Evolutionary conservation across 2,329 filamentous ascomycete genomes (phyloP).

Genomic region (Rhinocladiella mackenziei): DNA sequence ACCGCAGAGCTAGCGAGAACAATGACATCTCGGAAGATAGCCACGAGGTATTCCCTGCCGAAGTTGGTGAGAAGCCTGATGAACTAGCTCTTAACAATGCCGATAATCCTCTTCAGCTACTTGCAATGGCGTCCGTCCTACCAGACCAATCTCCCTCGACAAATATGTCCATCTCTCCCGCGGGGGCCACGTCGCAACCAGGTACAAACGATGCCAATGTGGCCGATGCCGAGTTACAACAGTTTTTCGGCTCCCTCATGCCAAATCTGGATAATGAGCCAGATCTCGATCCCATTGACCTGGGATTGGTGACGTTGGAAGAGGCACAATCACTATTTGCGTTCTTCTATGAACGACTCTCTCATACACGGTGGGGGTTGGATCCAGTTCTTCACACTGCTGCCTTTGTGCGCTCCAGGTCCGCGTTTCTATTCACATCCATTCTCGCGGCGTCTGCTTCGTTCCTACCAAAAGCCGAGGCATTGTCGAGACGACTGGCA

Average conservation of each 20-base stretch:
- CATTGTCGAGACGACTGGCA: constrained; percentile 62
- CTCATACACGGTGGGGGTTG: constrained; percentile 70
- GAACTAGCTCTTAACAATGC: constrained; percentile 65
- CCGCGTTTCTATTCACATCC: constrained; percentile 68
- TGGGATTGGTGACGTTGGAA: constrained; percentile 63
- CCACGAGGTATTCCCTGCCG: constrained; percentile 27
- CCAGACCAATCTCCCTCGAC: constrained; percentile 23
- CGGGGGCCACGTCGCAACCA: constrained; percentile 33
- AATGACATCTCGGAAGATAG: constrained; percentile 31
- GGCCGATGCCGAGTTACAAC: constrained; percentile 51
- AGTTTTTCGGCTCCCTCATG: constrained; percentile 63
- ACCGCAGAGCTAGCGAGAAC: constrained; percentile 5
- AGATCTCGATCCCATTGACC: constrained; percentile 64
- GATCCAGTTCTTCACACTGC: constrained; percentile 64
- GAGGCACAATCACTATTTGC: constrained; percentile 62
- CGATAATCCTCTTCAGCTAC: constrained; percentile 69
- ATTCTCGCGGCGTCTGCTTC: constrained; percentile 65
- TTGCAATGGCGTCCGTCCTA: constrained; percentile 62
- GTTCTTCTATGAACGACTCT: constrained; percentile 63
- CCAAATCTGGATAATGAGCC: constrained; percentile 60
- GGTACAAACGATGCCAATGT: constrained; percentile 31
- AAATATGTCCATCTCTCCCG: constrained; percentile 53
- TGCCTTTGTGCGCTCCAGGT: constrained; percentile 62
- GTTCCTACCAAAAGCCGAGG: constrained; percentile 61
- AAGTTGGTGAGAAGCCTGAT: constrained; percentile 41